These are phyloP conservation scores for Malus asiatica DNA, from an alignment of 306 rosid species.

Conservation along the genomic window DNA sequence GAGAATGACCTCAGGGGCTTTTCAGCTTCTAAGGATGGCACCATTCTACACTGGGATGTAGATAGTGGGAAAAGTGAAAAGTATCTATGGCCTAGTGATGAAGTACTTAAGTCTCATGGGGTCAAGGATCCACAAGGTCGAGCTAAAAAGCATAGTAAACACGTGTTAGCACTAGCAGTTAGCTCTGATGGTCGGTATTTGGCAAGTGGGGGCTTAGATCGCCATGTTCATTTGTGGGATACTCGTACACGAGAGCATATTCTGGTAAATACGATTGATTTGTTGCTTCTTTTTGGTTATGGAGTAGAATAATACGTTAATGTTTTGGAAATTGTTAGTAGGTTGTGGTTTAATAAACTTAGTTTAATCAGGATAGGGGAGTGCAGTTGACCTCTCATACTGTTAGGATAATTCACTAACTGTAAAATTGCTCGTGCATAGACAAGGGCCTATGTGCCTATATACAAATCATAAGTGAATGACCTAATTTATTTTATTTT, in stretches of 20 bases:
- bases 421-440: not conserved
- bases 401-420: not conserved
- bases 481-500: not conserved
- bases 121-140: conserved; percentile 71
- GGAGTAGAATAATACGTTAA: not conserved
- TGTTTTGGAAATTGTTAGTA: not conserved
- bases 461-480: not conserved
- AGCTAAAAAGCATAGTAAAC: conserved; percentile 64
- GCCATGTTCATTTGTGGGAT: conserved; percentile 98
- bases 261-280: conserved; percentile 44
- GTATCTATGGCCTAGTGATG: conserved; percentile 70
- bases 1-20: conserved; percentile 82
- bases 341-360: not conserved
- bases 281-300: not conserved
- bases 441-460: not conserved
- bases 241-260: conserved; percentile 78
- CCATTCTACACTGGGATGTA: conserved; percentile 83
- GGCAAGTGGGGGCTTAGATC: conserved; percentile 85
- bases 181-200: conserved; percentile 91
- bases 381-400: not conserved
- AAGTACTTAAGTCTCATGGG: conserved; percentile 66
- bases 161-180: conserved; percentile 58
- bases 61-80: conserved; percentile 68
- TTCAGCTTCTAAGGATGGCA: conserved; percentile 92
- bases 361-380: not conserved